Evolutionary conservation across 768 basidiomycete species (phyloP).

Genomic region (Dendrothele bispora): DNA sequence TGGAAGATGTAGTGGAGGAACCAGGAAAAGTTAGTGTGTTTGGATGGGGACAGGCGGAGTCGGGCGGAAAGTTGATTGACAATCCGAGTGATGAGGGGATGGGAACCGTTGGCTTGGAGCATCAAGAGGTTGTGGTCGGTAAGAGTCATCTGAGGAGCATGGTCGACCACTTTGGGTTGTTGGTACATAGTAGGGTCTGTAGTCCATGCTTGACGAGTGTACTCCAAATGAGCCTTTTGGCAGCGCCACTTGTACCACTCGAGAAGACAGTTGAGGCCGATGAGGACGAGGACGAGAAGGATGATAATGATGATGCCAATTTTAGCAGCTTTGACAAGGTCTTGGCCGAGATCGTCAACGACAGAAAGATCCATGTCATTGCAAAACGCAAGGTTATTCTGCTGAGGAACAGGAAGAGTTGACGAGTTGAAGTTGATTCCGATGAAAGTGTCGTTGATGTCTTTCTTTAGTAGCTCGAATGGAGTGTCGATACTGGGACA

Average conservation of each 20-base stretch:
- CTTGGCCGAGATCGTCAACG: constrained; percentile 80
- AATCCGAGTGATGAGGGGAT: constrained; percentile 73
- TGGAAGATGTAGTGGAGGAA: constrained; percentile 91
- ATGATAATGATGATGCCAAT: constrained; percentile 78
- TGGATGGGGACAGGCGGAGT: constrained; percentile 56
- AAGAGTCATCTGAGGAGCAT: constrained; percentile 58
- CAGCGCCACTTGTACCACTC: constrained; percentile 90
- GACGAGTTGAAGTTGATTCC: constrained; percentile 72
- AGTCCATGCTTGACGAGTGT: constrained; percentile 75
- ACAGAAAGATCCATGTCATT: constrained; percentile 75
- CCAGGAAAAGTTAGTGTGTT: constrained; percentile 79
- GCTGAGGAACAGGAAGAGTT: constrained; percentile 73
- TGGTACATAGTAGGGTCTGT: constrained; percentile 67
- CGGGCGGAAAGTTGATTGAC: constrained; percentile 50
- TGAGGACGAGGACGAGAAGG: constrained; percentile 66
- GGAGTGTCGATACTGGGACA: constrained; percentile 71
- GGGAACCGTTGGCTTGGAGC: constrained; percentile 64
- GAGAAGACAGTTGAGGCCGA: constrained; percentile 70
- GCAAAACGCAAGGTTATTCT: constrained; percentile 75
- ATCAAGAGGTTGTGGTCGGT: constrained; percentile 79
- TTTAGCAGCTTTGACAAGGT: constrained; percentile 77
- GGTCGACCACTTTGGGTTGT: constrained; percentile 24
- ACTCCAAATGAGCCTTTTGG: constrained; percentile 62
- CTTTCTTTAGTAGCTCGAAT: constrained; percentile 83
- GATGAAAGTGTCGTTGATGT: constrained; percentile 85